Evolutionary conservation across 306 rosid genomes (phyloP).

Genomic region (Canavalia ensiformis): DNA sequence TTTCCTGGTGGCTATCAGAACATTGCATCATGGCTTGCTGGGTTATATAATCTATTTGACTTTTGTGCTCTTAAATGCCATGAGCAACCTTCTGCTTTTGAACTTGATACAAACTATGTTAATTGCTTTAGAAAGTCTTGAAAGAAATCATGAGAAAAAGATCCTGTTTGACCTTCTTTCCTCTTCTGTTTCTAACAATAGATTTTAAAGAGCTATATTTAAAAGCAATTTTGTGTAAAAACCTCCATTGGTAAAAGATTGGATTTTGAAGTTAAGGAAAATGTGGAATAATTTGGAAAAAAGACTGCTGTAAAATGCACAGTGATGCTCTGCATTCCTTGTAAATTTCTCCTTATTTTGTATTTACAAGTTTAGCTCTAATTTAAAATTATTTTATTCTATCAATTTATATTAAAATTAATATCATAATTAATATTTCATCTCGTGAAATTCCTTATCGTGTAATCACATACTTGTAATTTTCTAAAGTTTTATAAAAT

Average conservation of each 20-base stretch:
- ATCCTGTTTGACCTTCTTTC: neutral
- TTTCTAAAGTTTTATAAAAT: neutral
- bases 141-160: no score
- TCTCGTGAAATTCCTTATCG: neutral
- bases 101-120: no score
- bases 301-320: neutral
- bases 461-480: neutral
- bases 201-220: neutral
- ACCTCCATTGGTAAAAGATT: neutral
- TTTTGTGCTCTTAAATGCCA: neutral
- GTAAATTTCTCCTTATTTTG: neutral
- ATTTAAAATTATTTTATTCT: neutral
- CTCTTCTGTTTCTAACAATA: neutral
- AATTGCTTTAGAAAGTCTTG: no score
- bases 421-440: neutral
- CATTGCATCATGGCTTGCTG: no score
- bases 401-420: neutral
- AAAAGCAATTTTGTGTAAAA: neutral
- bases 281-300: neutral
- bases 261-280: neutral
- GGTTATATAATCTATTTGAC: neutral
- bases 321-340: neutral
- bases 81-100: no score
- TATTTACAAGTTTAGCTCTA: neutral
- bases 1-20: neutral